Conservation (phyloP, 768 basidiomycete species). For the Termitomyces sp. region DNA sequence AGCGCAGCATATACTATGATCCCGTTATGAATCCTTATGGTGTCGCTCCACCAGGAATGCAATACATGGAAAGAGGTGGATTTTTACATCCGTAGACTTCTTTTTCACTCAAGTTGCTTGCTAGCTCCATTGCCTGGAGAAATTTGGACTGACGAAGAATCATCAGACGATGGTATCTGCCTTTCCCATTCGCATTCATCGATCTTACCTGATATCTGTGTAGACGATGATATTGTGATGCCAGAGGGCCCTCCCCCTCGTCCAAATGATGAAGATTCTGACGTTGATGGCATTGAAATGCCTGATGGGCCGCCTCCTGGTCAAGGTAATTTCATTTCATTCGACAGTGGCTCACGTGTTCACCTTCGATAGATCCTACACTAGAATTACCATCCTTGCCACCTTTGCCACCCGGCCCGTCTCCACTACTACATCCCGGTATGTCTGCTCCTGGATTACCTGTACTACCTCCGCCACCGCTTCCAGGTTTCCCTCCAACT, state of each 20-base stretch:
- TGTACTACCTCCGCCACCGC: constrained; percentile 16
- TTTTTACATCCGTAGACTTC: constrained; percentile 8
- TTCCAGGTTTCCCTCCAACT: neutral
- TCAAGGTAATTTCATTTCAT: constrained; percentile 12
- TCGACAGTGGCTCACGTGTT: neutral
- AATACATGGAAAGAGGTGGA: constrained; percentile 85
- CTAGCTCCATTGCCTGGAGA: constrained; percentile 60
- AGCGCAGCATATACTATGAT: constrained; percentile 89
- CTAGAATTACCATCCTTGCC: neutral
- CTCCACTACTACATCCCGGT: constrained; percentile 20
- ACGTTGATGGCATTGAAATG: constrained; percentile 80
- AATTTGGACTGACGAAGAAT: constrained; percentile 57
- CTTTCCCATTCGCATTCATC: neutral
- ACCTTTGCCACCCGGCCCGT: constrained; percentile 8
- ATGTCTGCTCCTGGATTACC: constrained; percentile 7
- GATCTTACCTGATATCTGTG: neutral
- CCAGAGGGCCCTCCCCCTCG: constrained; percentile 59
- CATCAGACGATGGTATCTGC: constrained; percentile 32
- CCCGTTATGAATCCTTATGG: constrained; percentile 91
- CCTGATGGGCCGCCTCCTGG: constrained; percentile 74
- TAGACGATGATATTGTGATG: constrained; percentile 56
- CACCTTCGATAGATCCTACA: neutral
- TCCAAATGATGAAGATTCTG: constrained; percentile 45
- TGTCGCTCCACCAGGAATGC: constrained; percentile 94
- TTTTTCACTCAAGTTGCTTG: constrained; percentile 1